Evolutionary conservation across 805 yeast species (phyloP).

Genomic region (Saccharomycopsis malanga): DNA sequence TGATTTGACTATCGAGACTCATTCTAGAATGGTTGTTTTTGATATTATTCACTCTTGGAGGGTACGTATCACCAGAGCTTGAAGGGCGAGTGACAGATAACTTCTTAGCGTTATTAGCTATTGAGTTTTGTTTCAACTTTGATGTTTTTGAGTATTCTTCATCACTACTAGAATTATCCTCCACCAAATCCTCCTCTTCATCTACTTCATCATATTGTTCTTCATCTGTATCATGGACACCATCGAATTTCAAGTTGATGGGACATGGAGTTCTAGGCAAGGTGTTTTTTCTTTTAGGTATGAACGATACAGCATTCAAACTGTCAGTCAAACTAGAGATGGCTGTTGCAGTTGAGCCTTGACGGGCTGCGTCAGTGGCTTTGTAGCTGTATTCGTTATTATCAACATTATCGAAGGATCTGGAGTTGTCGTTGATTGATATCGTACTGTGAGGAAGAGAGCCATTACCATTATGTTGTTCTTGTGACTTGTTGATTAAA

Average conservation of each 20-base stretch:
- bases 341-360: not conserved
- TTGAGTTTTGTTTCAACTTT: not conserved
- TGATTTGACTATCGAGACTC: not conserved
- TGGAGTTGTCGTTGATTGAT: not conserved
- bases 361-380: not conserved
- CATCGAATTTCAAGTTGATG: conserved; percentile 5
- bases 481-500: not conserved
- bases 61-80: not conserved
- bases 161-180: not conserved
- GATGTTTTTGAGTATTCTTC: not conserved
- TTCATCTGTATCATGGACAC: not conserved
- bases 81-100: not conserved
- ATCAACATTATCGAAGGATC: not conserved
- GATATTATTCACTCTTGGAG: not conserved
- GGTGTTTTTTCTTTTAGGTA: conserved; percentile 5
- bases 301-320: conserved; percentile 9
- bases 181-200: conserved; percentile 13
- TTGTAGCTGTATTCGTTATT: no score
- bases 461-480: no score
- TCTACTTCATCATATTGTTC: conserved; percentile 13
- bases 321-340: conserved; percentile 11
- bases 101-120: not conserved
- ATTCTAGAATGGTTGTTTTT: not conserved
- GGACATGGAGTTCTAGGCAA: conserved; percentile 21
- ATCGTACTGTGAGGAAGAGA: not conserved